Evolutionary conservation across 2,329 filamentous ascomycete genomes (phyloP).

Genomic region (Diplodia seriata): DNA sequence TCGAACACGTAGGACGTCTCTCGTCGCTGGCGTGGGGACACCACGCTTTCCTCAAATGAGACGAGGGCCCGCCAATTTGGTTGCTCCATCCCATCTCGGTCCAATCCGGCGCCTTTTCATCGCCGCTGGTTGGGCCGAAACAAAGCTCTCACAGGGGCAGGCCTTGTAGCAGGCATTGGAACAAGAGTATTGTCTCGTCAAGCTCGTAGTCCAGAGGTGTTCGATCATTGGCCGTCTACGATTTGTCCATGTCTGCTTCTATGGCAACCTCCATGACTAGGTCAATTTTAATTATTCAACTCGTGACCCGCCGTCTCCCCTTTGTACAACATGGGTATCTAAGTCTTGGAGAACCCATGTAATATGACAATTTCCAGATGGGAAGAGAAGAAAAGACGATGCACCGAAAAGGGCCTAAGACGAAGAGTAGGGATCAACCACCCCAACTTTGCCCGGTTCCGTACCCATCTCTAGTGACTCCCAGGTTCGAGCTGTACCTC

Average conservation of each 20-base stretch:
- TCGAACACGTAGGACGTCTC: background rate
- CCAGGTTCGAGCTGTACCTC: constrained; percentile 55
- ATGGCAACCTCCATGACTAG: background rate
- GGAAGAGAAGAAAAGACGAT: background rate
- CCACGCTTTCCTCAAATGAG: background rate
- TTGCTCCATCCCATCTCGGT: background rate
- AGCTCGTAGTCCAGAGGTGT: background rate
- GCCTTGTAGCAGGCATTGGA: constrained; percentile 11
- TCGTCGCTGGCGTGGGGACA: background rate
- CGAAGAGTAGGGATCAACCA: background rate
- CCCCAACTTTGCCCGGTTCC: constrained; percentile 32
- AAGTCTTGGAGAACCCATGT: background rate
- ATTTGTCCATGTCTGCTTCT: background rate
- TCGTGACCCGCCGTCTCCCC: background rate
- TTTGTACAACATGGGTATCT: constrained; percentile 1
- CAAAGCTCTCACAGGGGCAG: background rate
- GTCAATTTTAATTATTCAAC: background rate
- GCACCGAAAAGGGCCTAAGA: background rate
- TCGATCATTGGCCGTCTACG: background rate
- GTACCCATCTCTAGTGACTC: constrained; percentile 45
- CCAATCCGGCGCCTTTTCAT: background rate
- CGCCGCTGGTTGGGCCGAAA: background rate
- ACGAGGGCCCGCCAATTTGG: background rate
- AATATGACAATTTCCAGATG: background rate
- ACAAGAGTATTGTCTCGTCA: background rate